phyloP scores from a whole-genome alignment of 2,329 filamentous ascomycete species.

The Exserohilum rostratum region DNA sequence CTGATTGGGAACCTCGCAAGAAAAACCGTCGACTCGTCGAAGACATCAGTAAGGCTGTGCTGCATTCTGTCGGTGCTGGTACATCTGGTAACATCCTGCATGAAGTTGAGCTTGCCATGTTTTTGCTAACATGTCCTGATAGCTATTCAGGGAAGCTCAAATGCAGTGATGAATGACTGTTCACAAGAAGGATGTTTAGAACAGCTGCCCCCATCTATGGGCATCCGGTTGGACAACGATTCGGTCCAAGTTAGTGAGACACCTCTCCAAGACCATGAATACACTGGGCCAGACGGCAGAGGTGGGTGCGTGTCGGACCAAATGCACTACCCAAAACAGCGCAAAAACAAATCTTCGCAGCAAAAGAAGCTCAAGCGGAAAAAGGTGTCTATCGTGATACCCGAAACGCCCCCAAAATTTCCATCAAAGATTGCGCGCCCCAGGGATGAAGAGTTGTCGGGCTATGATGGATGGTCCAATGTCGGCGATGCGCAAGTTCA shows the following conservation, averaged over 20 bases:
- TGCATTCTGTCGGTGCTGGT: background rate
- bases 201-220: background rate
- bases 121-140: too few relatives aligned
- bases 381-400: slow-evolving; percentile 9
- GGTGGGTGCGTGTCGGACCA: background rate
- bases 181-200: slow-evolving; percentile 2
- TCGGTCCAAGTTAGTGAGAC: slow-evolving; percentile 6
- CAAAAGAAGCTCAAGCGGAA: background rate
- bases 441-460: background rate
- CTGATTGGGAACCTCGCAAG: slow-evolving; percentile 57
- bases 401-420: slow-evolving; percentile 15
- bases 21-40: slow-evolving; percentile 39
- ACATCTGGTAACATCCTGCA: background rate
- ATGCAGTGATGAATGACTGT: background rate
- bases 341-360: background rate
- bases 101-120: background rate
- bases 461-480: background rate
- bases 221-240: background rate
- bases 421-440: background rate
- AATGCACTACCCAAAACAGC: background rate
- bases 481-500: background rate
- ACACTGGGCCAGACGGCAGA: background rate
- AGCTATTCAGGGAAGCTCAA: background rate
- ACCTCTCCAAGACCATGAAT: background rate
- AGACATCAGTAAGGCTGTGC: slow-evolving; percentile 15